phyloP scores from a whole-genome alignment of 768 basidiomycete genomes.

The Lepiota brunneoincarnata region DNA sequence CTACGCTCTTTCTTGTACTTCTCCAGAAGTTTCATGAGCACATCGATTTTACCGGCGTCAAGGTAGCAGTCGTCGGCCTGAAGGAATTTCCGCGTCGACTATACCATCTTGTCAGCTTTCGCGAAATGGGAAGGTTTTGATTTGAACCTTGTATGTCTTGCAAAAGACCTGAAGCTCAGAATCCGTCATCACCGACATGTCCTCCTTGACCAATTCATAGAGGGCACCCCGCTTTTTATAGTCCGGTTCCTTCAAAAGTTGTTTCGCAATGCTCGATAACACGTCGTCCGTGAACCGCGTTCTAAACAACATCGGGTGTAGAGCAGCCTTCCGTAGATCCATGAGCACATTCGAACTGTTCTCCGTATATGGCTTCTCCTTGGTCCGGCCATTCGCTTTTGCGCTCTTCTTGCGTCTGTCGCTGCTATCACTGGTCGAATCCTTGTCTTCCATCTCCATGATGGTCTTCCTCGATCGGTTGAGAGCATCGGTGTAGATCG shows the following conservation, averaged over 20 bases:
- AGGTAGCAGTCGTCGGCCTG: conserved; percentile 75
- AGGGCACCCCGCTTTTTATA: conserved; percentile 81
- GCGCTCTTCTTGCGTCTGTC: conserved; percentile 26
- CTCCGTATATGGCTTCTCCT: conserved; percentile 71
- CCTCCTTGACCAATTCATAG: conserved; percentile 89
- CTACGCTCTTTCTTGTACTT: conserved; percentile 66
- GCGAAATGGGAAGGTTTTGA: not conserved
- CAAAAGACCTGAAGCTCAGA: conserved; percentile 90
- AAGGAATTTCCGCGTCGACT: conserved; percentile 74
- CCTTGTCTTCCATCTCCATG: conserved; percentile 37
- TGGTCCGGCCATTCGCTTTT: conserved; percentile 48
- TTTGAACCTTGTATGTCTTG: conserved; percentile 76
- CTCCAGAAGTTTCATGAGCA: conserved; percentile 67
- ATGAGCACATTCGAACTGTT: conserved; percentile 93
- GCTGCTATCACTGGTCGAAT: conserved; percentile 23
- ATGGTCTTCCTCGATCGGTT: conserved; percentile 83
- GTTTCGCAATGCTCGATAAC: conserved; percentile 72
- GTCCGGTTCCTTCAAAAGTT: conserved; percentile 87
- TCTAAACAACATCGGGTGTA: conserved; percentile 96
- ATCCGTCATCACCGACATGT: conserved; percentile 98
- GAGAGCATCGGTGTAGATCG: conserved; percentile 84
- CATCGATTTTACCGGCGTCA: conserved; percentile 84
- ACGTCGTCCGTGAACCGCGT: conserved; percentile 75
- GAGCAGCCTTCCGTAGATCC: conserved; percentile 95
- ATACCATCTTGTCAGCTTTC: not conserved